These are phyloP conservation scores for Globisporangium carolinianum DNA, from an alignment of 352 stramenopile species.

Conservation along the genomic window DNA sequence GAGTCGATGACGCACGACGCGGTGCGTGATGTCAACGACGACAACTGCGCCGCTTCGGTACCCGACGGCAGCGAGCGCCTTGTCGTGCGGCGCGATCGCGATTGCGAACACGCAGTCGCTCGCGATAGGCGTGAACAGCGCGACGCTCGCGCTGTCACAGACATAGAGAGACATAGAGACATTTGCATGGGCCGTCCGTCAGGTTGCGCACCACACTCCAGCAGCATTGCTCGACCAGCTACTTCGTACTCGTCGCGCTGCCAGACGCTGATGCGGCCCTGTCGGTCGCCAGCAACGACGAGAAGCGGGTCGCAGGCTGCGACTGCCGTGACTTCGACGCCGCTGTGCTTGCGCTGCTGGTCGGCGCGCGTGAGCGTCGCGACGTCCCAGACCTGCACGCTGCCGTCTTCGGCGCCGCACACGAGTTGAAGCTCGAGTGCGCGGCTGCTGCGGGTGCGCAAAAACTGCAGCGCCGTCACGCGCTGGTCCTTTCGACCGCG, in stretches of 20 bases:
- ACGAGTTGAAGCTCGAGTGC: conserved; percentile 37
- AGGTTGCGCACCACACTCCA: background rate
- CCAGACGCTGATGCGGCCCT: conserved; percentile 54
- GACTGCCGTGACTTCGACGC: conserved; percentile 43
- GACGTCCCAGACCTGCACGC: conserved; percentile 73
- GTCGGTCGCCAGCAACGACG: conserved; percentile 53
- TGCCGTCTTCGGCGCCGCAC: conserved; percentile 59
- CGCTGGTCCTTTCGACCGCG: conserved; percentile 53
- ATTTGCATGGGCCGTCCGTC: conserved; percentile 1
- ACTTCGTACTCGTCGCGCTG: conserved; percentile 37
- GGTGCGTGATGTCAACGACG: conserved; percentile 33
- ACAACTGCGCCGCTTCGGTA: conserved; percentile 65
- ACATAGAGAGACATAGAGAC: background rate
- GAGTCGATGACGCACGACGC: conserved; percentile 31
- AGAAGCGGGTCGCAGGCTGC: conserved; percentile 28
- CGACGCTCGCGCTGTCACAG: conserved; percentile 27
- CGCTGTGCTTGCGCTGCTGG: conserved; percentile 63
- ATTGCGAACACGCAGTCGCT: conserved; percentile 52
- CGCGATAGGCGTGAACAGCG: conserved; percentile 37
- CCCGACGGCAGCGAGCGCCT: conserved; percentile 51
- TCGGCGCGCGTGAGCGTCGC: conserved; percentile 33
- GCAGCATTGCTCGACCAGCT: too few relatives aligned
- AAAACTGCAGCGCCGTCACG: conserved; percentile 49
- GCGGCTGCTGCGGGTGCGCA: conserved; percentile 19
- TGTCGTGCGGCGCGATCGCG: conserved; percentile 41